Percentiles rank a stretch among this genome's conserved stretches.
Evolutionary conservation across 768 basidiomycete genomes (phyloP).

Genomic region (Termitomyces sp.): DNA sequence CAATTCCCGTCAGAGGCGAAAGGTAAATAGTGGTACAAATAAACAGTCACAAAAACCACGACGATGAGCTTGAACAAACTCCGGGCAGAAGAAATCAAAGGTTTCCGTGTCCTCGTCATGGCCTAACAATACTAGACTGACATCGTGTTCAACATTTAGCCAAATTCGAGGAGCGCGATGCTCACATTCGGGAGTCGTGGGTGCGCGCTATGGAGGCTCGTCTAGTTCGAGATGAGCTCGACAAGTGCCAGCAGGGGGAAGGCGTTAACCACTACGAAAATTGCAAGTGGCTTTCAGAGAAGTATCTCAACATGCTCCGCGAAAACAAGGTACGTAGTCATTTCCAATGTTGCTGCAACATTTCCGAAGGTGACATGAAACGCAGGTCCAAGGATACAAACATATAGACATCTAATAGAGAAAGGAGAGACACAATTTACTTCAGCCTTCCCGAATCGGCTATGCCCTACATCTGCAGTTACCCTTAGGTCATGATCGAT

Average conservation of each 20-base stretch:
- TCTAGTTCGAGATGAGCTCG: slow-evolving; percentile 81
- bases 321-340: slow-evolving; percentile 68
- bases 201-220: slow-evolving; percentile 90
- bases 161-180: slow-evolving; percentile 63
- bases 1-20: background rate
- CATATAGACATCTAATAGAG: slow-evolving; percentile 35
- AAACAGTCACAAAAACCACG: slow-evolving; percentile 12
- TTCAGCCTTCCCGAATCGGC: background rate
- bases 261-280: slow-evolving; percentile 90
- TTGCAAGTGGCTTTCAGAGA: slow-evolving; percentile 81
- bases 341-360: background rate
- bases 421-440: background rate
- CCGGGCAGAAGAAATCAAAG: slow-evolving; percentile 44
- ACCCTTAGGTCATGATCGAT: background rate
- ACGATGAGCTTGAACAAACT: slow-evolving; percentile 36
- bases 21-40: slow-evolving; percentile 14
- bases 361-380: background rate
- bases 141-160: slow-evolving; percentile 28
- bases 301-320: slow-evolving; percentile 72
- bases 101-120: slow-evolving; percentile 18
- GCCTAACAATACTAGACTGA: background rate
- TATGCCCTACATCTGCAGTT: background rate
- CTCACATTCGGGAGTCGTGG: slow-evolving; percentile 87
- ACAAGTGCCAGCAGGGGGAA: slow-evolving; percentile 85
- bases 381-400: slow-evolving; percentile 85